Evolutionary conservation across 352 stramenopile genomes (phyloP), one percentile per base, ranked within the genome.

Genomic region (Globisporangium megalacanthum): DNA sequence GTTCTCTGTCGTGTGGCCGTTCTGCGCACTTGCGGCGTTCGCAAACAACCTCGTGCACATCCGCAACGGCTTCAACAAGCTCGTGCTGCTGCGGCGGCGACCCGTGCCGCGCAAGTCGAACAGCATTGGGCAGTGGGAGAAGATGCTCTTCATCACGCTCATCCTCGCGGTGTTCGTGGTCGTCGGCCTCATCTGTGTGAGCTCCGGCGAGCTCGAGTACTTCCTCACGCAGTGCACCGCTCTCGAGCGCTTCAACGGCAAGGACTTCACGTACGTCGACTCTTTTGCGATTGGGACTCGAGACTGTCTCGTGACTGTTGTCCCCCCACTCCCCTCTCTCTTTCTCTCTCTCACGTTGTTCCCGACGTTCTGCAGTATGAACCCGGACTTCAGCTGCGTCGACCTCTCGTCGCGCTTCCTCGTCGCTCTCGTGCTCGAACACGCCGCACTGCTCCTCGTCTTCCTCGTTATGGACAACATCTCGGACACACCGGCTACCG

Each of bases 1-100:
- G 84, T 92, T 94, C 64, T 94, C 84, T 1, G 79, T 90, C 25
- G 80, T 94, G 41, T 94, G 82, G 84, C 84, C 84, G 35, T 92
- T 94, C 54, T 94, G 84, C 49, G 80, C 79, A 11, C 69, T 94
- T 35, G 80, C 80, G 8, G 84, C 77, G 6, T 66, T 94, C 22
- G 77, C 71, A 25, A 94, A 94, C 73, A 94, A 94, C 54, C 56
- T 84, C 13, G 69, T 94, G 35, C 84, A 94, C 49, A 91, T 94
- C 56, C 79, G 83, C 48, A 94, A 94, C 49, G 82, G 79, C 31
- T 94, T 92, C 65, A 79, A 86, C 66, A 94, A 92, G 48, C 69
- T 94, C 1, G 79, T 89, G 31, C 47, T 94, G 15, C 70, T 89
- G 20, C 75, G 79, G 29, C 73, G 84, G 11, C 70, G 82, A 7